Conservation (phyloP, 2,329 filamentous ascomycete genomes). For the Stachybotrys echinatus region DNA sequence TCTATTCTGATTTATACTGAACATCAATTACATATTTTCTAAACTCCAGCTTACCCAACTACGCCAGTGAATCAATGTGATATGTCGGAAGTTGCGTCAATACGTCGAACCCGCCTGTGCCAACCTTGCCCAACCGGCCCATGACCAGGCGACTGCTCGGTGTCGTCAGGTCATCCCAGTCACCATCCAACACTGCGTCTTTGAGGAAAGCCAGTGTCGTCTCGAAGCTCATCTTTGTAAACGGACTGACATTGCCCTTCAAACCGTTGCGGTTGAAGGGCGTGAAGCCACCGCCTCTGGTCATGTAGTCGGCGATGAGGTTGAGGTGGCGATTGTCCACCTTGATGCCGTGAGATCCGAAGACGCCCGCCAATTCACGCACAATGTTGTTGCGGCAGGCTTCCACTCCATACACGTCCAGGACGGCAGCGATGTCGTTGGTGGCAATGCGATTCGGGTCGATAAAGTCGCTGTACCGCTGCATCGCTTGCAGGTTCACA, state of each 20-base stretch:
- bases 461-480: conserved; percentile 78
- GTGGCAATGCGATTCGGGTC: conserved; percentile 82
- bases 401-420: conserved; percentile 86
- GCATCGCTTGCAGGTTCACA: conserved; percentile 87
- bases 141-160: conserved; percentile 87
- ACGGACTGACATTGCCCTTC: conserved; percentile 77
- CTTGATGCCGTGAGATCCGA: conserved; percentile 83
- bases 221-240: conserved; percentile 99
- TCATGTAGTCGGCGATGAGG: conserved; percentile 97
- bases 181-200: conserved; percentile 84
- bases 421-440: conserved; percentile 86
- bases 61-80: conserved; percentile 30
- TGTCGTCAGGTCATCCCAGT: conserved; percentile 81
- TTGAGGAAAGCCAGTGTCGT: conserved; percentile 91
- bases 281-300: conserved; percentile 80
- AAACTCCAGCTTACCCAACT: conserved; percentile 1
- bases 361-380: conserved; percentile 78
- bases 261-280: conserved; percentile 92
- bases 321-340: conserved; percentile 92
- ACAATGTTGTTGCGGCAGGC: conserved; percentile 85
- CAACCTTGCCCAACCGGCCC: conserved; percentile 74
- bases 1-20: not conserved
- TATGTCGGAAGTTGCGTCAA: conserved; percentile 56
- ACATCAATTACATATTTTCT: not conserved
- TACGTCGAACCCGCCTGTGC: conserved; percentile 90